phyloP scores from a whole-genome alignment of 495 filamentous ascomycete species.

The Neurospora cerealis region DNA sequence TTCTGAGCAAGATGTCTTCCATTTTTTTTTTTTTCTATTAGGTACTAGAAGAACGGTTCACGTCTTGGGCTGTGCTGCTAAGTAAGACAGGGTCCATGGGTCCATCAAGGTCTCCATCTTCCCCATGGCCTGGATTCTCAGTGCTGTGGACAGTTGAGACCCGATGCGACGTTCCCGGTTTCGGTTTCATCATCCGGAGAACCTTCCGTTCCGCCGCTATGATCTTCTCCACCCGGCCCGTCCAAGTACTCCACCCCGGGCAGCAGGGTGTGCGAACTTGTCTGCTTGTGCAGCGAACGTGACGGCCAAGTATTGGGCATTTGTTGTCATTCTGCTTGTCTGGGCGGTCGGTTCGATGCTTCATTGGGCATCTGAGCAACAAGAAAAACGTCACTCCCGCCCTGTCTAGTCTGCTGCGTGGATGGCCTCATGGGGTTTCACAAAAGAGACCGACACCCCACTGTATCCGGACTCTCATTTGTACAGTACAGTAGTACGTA shows the following conservation, averaged over 20 bases:
- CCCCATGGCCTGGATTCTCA: background rate
- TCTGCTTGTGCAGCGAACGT: background rate
- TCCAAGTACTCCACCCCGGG: background rate
- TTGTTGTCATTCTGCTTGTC: background rate
- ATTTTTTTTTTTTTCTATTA: background rate
- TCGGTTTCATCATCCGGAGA: background rate
- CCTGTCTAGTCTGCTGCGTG: background rate
- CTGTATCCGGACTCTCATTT: background rate
- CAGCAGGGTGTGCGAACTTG: background rate
- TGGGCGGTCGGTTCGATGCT: background rate
- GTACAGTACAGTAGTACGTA: background rate
- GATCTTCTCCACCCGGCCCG: background rate
- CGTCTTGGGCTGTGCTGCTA: background rate
- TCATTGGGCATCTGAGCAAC: background rate
- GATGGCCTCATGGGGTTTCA: background rate
- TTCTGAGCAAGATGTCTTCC: background rate
- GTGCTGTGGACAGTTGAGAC: background rate
- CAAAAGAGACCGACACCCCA: background rate
- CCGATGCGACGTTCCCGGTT: background rate
- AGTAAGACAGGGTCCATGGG: background rate
- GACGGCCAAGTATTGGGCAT: background rate
- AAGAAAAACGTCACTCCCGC: background rate
- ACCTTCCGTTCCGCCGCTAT: background rate
- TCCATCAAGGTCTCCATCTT: background rate
- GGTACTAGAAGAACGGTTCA: background rate